These are phyloP conservation scores for Coemansia sp. DNA, from an alignment of 192 early-diverging fungal genomes.

Conservation along the genomic window DNA sequence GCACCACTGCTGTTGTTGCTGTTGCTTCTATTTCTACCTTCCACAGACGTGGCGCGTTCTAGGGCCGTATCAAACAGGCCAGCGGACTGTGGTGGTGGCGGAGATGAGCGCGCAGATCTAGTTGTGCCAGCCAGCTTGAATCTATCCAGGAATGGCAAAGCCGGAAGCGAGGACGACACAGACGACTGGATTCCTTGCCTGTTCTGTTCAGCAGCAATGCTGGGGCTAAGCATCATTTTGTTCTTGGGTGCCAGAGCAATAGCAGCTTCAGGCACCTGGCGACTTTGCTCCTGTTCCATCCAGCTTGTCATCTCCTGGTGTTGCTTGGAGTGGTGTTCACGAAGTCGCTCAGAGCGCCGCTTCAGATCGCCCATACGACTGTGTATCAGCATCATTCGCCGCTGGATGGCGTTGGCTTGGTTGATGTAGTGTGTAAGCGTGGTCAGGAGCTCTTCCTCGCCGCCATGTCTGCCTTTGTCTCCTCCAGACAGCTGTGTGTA, in stretches of 20 bases:
- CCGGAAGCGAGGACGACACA: slow-evolving; percentile 17
- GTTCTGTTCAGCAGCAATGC: slow-evolving; percentile 4
- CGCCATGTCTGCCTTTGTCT: slow-evolving; percentile 3
- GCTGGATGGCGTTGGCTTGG: slow-evolving; percentile 38
- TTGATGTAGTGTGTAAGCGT: slow-evolving; percentile 43
- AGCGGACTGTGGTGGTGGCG: not conserved
- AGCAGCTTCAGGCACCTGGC: slow-evolving; percentile 23
- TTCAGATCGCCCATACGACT: slow-evolving; percentile 33
- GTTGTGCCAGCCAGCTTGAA: not conserved
- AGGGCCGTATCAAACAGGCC: not conserved
- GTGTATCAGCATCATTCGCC: slow-evolving; percentile 46
- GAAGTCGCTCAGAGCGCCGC: slow-evolving; percentile 38
- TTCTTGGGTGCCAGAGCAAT: slow-evolving; percentile 10
- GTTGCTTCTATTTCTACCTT: not conserved
- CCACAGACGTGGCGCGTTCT: not conserved
- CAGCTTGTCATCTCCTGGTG: slow-evolving; percentile 31
- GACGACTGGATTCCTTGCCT: not conserved
- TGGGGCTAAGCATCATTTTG: not conserved
- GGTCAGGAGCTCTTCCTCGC: slow-evolving; percentile 32
- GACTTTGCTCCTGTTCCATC: slow-evolving; percentile 29
- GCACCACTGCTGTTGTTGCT: not conserved
- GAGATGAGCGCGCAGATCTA: slow-evolving; percentile 8
- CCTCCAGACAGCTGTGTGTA: slow-evolving; percentile 19
- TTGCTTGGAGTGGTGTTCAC: slow-evolving; percentile 35
- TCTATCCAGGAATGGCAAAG: slow-evolving; percentile 9